Percentiles rank a stretch among this genome's conserved stretches.
Conservation (phyloP, 257 asterid genomes). For the Nicotiana benthamiana region DNA sequence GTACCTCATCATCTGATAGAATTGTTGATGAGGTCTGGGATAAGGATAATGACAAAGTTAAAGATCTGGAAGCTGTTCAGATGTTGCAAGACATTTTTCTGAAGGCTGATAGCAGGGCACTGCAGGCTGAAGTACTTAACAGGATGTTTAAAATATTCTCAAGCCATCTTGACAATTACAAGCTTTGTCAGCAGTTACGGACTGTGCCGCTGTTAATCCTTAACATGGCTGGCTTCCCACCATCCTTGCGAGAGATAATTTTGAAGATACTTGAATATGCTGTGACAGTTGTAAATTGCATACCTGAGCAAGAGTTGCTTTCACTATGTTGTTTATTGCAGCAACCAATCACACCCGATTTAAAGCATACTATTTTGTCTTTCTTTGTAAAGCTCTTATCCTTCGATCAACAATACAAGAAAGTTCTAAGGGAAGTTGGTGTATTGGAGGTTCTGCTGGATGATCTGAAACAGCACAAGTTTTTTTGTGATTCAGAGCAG, state of each 20-base stretch:
- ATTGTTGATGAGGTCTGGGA: constrained; percentile 74
- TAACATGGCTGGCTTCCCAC: constrained; percentile 90
- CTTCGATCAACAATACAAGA: constrained; percentile 95
- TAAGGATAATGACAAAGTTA: constrained; percentile 76
- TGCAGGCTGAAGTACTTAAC: constrained; percentile 89
- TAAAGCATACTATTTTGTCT: constrained; percentile 74
- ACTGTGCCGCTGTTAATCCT: constrained; percentile 95
- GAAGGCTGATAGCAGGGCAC: constrained; percentile 77
- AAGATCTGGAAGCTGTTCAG: constrained; percentile 95
- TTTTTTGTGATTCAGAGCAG: constrained; percentile 68
- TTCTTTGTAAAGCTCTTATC: constrained; percentile 93
- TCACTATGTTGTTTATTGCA: constrained; percentile 93
- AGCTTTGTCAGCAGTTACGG: constrained; percentile 86
- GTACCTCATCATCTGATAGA: constrained; percentile 64
- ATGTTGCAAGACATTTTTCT: constrained; percentile 93
- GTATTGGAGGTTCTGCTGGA: constrained; percentile 92
- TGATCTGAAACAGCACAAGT: constrained; percentile 87
- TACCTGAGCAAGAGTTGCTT: constrained; percentile 97
- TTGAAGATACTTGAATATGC: constrained; percentile 97
- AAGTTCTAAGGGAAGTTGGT: constrained; percentile 92
- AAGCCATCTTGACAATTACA: constrained; percentile 88
- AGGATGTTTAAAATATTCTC: constrained; percentile 94
- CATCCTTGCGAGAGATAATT: constrained; percentile 80
- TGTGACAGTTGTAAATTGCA: constrained; percentile 86
- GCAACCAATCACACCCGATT: constrained; percentile 73